A percentile compares a stretch with the other conserved stretches of the same genome.
These are phyloP conservation scores for Chalciporus sp. DNA, from an alignment of 1,284 basidiomycete species.

Conservation along the genomic window DNA sequence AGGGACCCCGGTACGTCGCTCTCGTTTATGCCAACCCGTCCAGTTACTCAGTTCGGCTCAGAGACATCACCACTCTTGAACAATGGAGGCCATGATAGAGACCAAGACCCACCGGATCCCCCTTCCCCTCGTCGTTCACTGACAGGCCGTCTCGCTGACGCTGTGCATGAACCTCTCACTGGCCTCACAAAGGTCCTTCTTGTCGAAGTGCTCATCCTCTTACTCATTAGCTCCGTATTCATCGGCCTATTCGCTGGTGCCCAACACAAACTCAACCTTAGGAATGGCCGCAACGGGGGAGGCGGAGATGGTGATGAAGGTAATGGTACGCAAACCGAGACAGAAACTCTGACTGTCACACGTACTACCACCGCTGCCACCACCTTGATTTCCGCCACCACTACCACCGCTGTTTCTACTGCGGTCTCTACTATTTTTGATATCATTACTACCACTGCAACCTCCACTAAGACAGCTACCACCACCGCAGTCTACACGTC, in stretches of 20 bases:
- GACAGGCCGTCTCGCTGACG: slow-evolving; percentile 52
- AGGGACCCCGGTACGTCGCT: slow-evolving; percentile 48
- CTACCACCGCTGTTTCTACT: slow-evolving; percentile 38
- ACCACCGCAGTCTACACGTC: slow-evolving; percentile 40
- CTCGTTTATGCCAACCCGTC: background rate
- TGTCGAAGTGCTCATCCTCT: slow-evolving; percentile 71
- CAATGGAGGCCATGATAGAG: slow-evolving; percentile 42
- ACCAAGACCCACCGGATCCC: slow-evolving; percentile 32
- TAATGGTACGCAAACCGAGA: slow-evolving; percentile 41
- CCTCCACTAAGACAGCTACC: slow-evolving; percentile 38
- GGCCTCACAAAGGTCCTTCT: slow-evolving; percentile 86
- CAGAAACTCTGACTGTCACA: slow-evolving; percentile 34
- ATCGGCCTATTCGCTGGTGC: slow-evolving; percentile 92
- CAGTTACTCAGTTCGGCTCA: slow-evolving; percentile 30
- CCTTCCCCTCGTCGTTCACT: slow-evolving; percentile 38
- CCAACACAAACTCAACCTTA: slow-evolving; percentile 70
- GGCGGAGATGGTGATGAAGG: slow-evolving; percentile 34
- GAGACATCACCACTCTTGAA: slow-evolving; percentile 59
- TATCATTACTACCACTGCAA: slow-evolving; percentile 34
- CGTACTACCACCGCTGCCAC: slow-evolving; percentile 32
- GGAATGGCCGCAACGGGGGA: slow-evolving; percentile 40
- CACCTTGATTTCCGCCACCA: slow-evolving; percentile 36
- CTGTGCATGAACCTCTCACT: slow-evolving; percentile 77
- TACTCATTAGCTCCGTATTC: slow-evolving; percentile 84
- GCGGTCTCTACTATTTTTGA: slow-evolving; percentile 36